Percentiles rank a stretch among this genome's conserved stretches.
Evolutionary conservation across 257 asterid species (phyloP).

Genomic region (Vinca minor): DNA sequence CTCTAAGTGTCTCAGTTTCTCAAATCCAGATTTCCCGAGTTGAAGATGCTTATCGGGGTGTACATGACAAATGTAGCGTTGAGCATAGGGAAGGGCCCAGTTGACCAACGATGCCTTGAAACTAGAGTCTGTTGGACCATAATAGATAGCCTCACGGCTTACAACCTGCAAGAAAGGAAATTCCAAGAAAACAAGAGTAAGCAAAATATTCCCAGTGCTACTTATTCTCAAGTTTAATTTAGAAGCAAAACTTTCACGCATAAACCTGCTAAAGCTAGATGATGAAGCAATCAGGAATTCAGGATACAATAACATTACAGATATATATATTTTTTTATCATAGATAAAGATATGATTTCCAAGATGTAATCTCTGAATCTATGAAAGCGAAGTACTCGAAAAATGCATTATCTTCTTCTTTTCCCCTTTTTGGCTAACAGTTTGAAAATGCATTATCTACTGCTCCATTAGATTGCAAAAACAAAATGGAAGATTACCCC

Average conservation of each 20-base stretch:
- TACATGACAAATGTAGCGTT: slow-evolving; percentile 53
- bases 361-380: not conserved
- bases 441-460: not conserved
- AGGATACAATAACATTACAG: not conserved
- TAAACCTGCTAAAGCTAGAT: slow-evolving; percentile 1
- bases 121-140: slow-evolving; percentile 47
- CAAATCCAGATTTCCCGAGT: slow-evolving; percentile 54
- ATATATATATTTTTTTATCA: not conserved
- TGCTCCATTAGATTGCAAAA: not conserved
- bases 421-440: no score
- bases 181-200: not conserved
- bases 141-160: slow-evolving; percentile 63
- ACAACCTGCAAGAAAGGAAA: slow-evolving; percentile 53
- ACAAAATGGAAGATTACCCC: not conserved
- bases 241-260: not conserved
- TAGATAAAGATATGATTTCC: not conserved
- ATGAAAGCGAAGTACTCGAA: no score
- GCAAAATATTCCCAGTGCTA: not conserved
- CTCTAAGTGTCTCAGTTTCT: slow-evolving; percentile 40
- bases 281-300: not conserved
- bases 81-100: slow-evolving; percentile 96
- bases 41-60: slow-evolving; percentile 52
- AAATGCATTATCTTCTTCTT: no score
- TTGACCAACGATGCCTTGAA: slow-evolving; percentile 52
- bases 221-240: not conserved